Evolutionary conservation across 2,329 filamentous ascomycete genomes (phyloP).

Genomic region (Epichloe sibirici): DNA sequence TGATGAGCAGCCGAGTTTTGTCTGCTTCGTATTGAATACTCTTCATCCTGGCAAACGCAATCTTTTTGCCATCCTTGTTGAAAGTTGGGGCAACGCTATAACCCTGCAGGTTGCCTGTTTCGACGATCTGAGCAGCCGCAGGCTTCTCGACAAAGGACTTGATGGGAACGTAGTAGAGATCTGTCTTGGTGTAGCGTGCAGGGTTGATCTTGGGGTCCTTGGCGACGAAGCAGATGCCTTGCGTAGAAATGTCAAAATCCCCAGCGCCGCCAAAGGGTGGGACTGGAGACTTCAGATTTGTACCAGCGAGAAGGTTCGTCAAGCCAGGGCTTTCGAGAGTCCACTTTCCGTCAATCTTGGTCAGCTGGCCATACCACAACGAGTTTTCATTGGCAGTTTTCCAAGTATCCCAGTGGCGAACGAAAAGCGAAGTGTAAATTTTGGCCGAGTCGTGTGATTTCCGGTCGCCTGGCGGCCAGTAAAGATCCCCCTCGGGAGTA

Average conservation of each 20-base stretch:
- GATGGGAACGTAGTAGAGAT: constrained; percentile 63
- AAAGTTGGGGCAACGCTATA: constrained; percentile 59
- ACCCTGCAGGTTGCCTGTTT: constrained; percentile 47
- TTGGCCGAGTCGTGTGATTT: constrained; percentile 52
- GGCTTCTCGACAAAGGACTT: constrained; percentile 46
- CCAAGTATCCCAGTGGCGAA: constrained; percentile 76
- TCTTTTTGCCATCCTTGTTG: constrained; percentile 55
- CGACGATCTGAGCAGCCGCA: constrained; percentile 34
- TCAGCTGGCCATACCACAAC: constrained; percentile 59
- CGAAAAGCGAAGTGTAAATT: constrained; percentile 64
- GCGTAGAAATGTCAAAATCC: constrained; percentile 64
- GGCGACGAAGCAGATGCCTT: constrained; percentile 60
- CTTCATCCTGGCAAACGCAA: constrained; percentile 73
- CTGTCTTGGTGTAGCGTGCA: constrained; percentile 67
- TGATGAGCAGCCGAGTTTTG: constrained; percentile 49
- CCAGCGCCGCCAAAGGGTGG: constrained; percentile 65
- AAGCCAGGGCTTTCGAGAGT: constrained; percentile 33
- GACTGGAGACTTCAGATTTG: constrained; percentile 52
- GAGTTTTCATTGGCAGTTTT: constrained; percentile 55
- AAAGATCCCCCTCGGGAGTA: constrained; percentile 55
- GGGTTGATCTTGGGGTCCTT: constrained; percentile 61
- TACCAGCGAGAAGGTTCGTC: constrained; percentile 51
- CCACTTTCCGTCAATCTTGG: constrained; percentile 28
- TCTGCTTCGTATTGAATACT: constrained; percentile 70
- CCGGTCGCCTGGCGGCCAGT: constrained; percentile 49